Evolutionary conservation across 75 land plant genomes (phyloP).

Genomic region (Pseudotsuga menziesii): DNA sequence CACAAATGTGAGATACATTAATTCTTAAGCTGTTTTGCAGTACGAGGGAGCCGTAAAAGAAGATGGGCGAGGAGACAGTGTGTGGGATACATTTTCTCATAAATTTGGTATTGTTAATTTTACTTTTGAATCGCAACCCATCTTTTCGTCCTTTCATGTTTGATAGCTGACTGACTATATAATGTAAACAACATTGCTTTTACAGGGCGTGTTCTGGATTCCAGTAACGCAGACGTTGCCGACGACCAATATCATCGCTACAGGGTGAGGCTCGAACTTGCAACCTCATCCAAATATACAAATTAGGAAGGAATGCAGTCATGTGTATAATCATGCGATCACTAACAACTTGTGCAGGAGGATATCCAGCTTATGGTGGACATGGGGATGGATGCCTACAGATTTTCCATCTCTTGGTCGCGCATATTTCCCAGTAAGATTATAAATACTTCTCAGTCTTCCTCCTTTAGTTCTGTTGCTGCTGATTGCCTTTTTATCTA

Average conservation of each 20-base stretch:
- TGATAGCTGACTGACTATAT: not conserved
- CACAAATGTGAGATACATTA: not conserved
- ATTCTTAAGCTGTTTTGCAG: conserved; percentile 1
- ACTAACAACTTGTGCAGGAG: conserved; percentile 40
- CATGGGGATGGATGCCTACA: conserved; percentile 80
- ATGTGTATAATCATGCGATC: not conserved
- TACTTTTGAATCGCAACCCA: not conserved
- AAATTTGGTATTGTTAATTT: not conserved
- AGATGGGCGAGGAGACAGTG: conserved; percentile 16
- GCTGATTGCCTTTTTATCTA: not conserved
- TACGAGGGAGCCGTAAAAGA: conserved; percentile 22
- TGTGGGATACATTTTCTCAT: conserved; percentile 22
- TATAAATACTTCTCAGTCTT: not conserved
- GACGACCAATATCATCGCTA: conserved; percentile 28
- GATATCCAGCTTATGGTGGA: conserved; percentile 69
- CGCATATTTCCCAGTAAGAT: conserved; percentile 68
- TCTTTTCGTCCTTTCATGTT: not conserved
- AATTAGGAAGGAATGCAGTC: not conserved
- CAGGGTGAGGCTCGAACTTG: conserved; percentile 9
- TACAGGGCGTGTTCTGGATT: conserved; percentile 15
- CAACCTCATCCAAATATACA: no score
- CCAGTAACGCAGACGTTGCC: conserved; percentile 19
- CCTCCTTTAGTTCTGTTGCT: no score
- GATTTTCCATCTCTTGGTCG: conserved; percentile 82
- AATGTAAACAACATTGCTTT: not conserved